Percentiles rank a stretch among this genome's conserved stretches.
These are phyloP conservation scores for Cryphonectria radicalis DNA, from an alignment of 2,329 filamentous ascomycete genomes.

Conservation along the genomic window DNA sequence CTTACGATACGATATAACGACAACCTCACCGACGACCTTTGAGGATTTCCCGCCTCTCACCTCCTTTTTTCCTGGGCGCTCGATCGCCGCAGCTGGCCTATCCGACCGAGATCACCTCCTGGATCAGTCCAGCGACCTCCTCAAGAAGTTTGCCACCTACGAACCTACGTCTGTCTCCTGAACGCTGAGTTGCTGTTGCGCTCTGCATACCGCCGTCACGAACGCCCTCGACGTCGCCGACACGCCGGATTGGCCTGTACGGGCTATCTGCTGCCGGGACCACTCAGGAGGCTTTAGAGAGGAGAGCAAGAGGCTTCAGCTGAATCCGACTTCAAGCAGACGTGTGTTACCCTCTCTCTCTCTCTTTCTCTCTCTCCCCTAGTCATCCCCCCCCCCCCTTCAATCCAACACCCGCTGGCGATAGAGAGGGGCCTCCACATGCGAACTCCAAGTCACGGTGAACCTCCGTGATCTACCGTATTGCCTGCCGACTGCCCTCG, in stretches of 20 bases:
- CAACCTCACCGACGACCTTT: constrained; percentile 1
- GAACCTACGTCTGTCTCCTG: constrained; percentile 10
- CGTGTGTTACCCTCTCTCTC: constrained; percentile 17
- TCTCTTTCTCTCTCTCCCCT: neutral
- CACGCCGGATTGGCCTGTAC: constrained; percentile 12
- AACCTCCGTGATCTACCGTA: neutral
- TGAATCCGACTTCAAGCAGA: constrained; percentile 22
- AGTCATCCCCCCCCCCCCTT: no score
- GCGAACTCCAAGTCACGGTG: neutral
- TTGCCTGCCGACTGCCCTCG: neutral
- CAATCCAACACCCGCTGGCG: neutral
- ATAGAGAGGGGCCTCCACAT: neutral
- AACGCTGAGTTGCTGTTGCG: neutral
- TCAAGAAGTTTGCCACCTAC: constrained; percentile 7
- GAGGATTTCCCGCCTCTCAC: neutral
- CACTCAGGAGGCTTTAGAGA: constrained; percentile 13
- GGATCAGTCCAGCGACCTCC: constrained; percentile 18
- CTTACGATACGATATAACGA: constrained; percentile 12
- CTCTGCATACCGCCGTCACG: constrained; percentile 7
- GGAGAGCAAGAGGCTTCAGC: constrained; percentile 18
- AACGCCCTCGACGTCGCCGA: constrained; percentile 16
- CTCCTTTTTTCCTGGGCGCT: constrained; percentile 10
- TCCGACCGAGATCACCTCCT: constrained; percentile 24
- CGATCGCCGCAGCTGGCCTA: constrained; percentile 9
- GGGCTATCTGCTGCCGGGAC: constrained; percentile 11